Conservation (phyloP, 2,329 filamentous ascomycete genomes). For the Fusarium begoniae region DNA sequence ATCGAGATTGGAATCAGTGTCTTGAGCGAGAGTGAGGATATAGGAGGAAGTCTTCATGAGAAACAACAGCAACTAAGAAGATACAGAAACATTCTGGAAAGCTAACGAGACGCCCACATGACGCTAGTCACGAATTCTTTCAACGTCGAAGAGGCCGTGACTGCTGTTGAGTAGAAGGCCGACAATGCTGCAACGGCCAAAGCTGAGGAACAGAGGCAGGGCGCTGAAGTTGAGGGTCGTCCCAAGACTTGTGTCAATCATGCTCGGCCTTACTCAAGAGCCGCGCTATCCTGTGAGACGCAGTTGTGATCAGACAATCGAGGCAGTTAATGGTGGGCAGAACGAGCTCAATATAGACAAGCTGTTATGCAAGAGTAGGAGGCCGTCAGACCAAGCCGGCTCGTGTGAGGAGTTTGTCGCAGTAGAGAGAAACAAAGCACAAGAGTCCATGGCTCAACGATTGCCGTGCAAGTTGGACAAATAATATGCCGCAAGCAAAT, state of each 20-base stretch:
- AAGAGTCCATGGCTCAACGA: neutral
- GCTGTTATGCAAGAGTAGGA: fast-evolving
- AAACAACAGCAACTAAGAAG: too few species aligned
- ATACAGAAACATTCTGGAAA: neutral
- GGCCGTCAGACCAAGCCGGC: fast-evolving
- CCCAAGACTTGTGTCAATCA: neutral
- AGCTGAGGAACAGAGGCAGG: neutral
- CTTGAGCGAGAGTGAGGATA: too few species aligned
- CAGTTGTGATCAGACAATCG: neutral
- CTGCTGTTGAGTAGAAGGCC: fast-evolving
- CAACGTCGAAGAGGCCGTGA: fast-evolving
- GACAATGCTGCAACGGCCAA: neutral
- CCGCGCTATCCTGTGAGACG: fast-evolving
- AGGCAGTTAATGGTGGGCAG: fast-evolving
- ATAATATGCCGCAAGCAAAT: neutral
- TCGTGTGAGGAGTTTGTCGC: neutral
- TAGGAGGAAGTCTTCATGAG: too few species aligned
- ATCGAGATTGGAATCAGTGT: too few species aligned
- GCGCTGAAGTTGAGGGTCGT: fast-evolving
- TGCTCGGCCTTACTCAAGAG: fast-evolving
- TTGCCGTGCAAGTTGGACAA: neutral
- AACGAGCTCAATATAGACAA: neutral
- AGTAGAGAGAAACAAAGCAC: neutral
- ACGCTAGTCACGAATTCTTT: neutral
- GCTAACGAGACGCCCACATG: neutral